Evolutionary conservation across 208 protist species (phyloP), one percentile per base, ranked within the genome.

Genomic region (Naegleria gruberi): DNA sequence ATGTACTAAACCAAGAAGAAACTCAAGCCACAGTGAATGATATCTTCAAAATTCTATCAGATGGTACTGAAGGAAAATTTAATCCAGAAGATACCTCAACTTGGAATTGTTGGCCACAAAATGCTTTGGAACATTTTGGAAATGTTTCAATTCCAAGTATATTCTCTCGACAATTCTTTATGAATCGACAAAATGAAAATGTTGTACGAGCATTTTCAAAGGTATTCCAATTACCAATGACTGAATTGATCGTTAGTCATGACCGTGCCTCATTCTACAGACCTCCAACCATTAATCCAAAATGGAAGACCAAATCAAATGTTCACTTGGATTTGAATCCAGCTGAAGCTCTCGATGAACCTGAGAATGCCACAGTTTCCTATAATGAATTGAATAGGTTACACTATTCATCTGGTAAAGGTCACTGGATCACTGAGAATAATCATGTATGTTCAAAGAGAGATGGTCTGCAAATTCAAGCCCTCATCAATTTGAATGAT

Each of bases 241-340:
- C 17, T 2, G 65, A 77, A 37, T 37, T 77, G 6, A 37, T 77
- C 0, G 65, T 77, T 7, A 37, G 30, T 77, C 65, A 77, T 77
- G 65, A 77, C 8, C 17, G 65, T 37, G 65, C 65, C 8, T 37
- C 30, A 7, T 77, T 77, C 8, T 77, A 77, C 34, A 12, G 65
- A 37, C 1, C 17, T 77, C 65, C 65, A 8, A 77, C 26, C 10
- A 37, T 77, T 1, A 86, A 51, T 37, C 30, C 84, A 2, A 65
- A 65, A 42, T 88, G 1, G 0, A 40, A 65, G 26, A 88, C 84
- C 26, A 42, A 65, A 65, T 5, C 0, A 4, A 88, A 88, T 30
- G 8, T 88, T 19, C 84, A 88, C 41, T 42, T 88, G 10, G 84
- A 88, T 88, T 34, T 51, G 10, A 88, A 88, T 88, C 84, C 84